Conservation (phyloP, 1,139 yeast genomes). For the Sporopachydermia cereana region DNA sequence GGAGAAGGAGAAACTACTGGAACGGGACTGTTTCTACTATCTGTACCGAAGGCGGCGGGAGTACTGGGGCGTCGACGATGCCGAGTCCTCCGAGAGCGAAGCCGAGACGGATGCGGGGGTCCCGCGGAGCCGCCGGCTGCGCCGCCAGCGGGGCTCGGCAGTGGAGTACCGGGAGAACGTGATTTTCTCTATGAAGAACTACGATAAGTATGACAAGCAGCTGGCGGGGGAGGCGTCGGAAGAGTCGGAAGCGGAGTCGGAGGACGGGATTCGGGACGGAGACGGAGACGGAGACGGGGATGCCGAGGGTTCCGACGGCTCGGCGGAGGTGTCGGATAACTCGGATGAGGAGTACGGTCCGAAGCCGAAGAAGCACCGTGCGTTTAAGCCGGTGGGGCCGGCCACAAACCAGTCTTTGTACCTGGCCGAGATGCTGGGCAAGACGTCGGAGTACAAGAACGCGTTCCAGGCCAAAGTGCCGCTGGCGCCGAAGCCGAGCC, state of each 20-base stretch:
- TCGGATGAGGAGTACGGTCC: background rate
- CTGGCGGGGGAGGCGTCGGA: background rate
- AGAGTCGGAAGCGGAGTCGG: conserved; percentile 14
- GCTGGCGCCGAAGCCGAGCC: background rate
- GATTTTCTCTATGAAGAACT: background rate
- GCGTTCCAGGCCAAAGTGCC: background rate
- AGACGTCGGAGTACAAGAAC: background rate
- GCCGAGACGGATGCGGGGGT: background rate
- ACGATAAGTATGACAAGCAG: background rate
- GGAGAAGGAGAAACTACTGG: conserved; percentile 11
- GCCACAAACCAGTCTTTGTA: conserved; percentile 3
- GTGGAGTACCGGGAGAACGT: conserved; percentile 6
- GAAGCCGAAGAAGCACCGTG: background rate
- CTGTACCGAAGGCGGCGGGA: conserved; percentile 10
- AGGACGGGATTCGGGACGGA: conserved; percentile 10
- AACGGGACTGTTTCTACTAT: conserved; percentile 24
- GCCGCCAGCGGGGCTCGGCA: conserved; percentile 6
- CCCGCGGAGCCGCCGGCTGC: background rate
- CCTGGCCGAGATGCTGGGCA: conserved; percentile 1
- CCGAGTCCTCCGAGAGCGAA: conserved; percentile 8
- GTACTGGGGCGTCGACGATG: conserved; percentile 8
- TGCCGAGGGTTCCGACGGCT: conserved; percentile 9
- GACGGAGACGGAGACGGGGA: conserved; percentile 15
- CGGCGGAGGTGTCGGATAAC: background rate
- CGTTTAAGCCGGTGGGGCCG: background rate